Evolutionary conservation across 345 rosid species (phyloP).

Genomic region (Eucalyptus paniculata): DNA sequence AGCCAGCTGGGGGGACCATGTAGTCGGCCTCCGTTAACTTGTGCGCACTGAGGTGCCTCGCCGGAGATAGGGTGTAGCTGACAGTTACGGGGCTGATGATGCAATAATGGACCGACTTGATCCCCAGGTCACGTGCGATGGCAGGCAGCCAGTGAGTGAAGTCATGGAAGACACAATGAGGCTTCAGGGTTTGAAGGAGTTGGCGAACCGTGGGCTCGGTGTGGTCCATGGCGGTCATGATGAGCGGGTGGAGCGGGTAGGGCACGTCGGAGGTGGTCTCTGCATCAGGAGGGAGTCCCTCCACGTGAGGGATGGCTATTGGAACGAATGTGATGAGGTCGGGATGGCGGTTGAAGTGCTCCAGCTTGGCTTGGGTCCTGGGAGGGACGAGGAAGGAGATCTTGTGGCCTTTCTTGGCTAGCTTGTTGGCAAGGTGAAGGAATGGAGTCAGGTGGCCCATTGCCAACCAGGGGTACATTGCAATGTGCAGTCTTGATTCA

Average conservation of each 20-base stretch:
- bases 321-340: constrained; percentile 17
- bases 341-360: constrained; percentile 20
- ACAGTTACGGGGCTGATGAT: constrained; percentile 3
- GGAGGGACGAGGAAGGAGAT: constrained; percentile 31
- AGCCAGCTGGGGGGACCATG: constrained; percentile 4
- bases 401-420: constrained; percentile 37
- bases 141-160: constrained; percentile 27
- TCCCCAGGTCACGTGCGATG: background rate
- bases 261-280: constrained; percentile 15
- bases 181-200: constrained; percentile 1
- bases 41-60: background rate
- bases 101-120: constrained; percentile 7
- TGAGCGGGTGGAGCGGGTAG: background rate
- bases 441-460: constrained; percentile 47
- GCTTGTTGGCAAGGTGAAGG: constrained; percentile 45
- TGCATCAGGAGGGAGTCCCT: constrained; percentile 18
- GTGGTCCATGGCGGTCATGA: constrained; percentile 18
- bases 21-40: background rate
- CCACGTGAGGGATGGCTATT: constrained; percentile 19
- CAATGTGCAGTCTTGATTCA: constrained; percentile 6
- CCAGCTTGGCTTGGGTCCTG: constrained; percentile 15
- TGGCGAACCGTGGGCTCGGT: background rate
- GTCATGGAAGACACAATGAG: constrained; percentile 18
- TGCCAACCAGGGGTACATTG: constrained; percentile 59
- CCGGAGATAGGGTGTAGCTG: constrained; percentile 4